phyloP scores from a whole-genome alignment of 805 yeast genomes.

The Teunomyces panamensis region DNA sequence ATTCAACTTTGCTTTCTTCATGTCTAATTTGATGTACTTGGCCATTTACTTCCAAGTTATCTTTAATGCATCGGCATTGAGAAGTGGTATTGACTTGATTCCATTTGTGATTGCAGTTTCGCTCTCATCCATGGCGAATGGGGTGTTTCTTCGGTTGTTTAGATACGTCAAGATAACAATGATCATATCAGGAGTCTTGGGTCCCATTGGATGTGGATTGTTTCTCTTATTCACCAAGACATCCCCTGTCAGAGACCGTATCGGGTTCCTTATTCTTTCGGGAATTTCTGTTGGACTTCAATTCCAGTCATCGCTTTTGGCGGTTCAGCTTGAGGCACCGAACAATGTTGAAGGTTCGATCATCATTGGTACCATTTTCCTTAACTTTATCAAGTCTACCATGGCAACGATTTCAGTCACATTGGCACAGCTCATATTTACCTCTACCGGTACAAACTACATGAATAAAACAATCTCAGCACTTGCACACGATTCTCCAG shows the following conservation, averaged over 20 bases:
- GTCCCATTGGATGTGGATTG: constrained; percentile 36
- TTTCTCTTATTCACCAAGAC: constrained; percentile 24
- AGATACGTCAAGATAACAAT: constrained; percentile 30
- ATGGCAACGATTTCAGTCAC: constrained; percentile 33
- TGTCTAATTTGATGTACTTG: constrained; percentile 31
- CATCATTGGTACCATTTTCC: constrained; percentile 32
- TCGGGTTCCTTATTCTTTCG: constrained; percentile 31
- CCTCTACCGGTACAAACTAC: constrained; percentile 16
- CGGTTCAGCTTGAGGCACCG: constrained; percentile 38
- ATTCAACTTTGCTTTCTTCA: constrained; percentile 38
- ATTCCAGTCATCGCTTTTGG: constrained; percentile 34
- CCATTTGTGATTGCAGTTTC: constrained; percentile 35
- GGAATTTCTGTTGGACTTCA: constrained; percentile 37
- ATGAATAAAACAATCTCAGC: constrained; percentile 12
- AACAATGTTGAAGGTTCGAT: constrained; percentile 33
- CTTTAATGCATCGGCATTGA: constrained; percentile 31
- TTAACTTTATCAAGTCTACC: constrained; percentile 29
- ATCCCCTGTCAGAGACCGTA: constrained; percentile 19
- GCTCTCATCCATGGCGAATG: constrained; percentile 28
- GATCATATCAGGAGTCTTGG: constrained; percentile 27
- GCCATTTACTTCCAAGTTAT: constrained; percentile 41
- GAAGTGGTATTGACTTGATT: constrained; percentile 35
- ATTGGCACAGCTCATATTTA: constrained; percentile 31
- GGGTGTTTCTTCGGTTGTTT: constrained; percentile 27
- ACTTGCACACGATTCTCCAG: constrained; percentile 10